Base-by-base conservation (phyloP, 225 moss, liverwort and hornwort genomes). In the Thuidium tamariscinum region DNA sequence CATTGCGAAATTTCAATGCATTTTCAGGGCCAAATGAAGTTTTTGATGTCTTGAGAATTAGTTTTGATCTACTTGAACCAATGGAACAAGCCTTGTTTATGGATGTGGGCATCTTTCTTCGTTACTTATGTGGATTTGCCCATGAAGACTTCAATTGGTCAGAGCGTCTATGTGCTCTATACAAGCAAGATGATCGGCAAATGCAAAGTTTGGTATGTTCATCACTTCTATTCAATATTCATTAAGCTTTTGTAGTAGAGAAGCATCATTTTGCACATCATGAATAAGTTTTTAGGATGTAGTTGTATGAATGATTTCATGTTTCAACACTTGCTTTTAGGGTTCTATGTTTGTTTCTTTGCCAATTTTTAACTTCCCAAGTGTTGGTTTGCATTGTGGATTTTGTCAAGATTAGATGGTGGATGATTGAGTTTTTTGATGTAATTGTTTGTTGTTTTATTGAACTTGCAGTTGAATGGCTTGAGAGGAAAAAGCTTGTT, bases 251-350 rank as follows among this genome's bases (percentile, higher is more conserved):
- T 74, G 6, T 7, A 32, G 7, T 20, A 7, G 2, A 49, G 12
- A 5, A 51, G 5, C 3, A 74, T 1, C 0, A 19, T 51, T 73
- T 20, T 49, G 7, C 1, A 7, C 13, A 3, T 34, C 2, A 1
- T 20, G 4, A 49, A 7, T 49, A 7, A 6, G 7, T 49, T 20
- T 32, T 2, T 32, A 20, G 20, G 2, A 20, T 7, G 16, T 0
- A 56, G 0, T 9, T 52, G 14, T 36, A 0, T 36, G 4, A 36
- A 36, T 51, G 4, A 9, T 0, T 9, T 54, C 0, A 0, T 4
- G 4, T 11, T 25, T 16, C 0, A 26, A 1, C 4, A 16, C 16
- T 72, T 72, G 30, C 0, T 46, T 73, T 73, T 32, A 2, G 11
- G 18, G 2, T 18, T 46, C 30, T 11, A 7, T 30, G 4, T 11